Evolutionary conservation across 2,329 filamentous ascomycete species (phyloP).

Genomic region (Aspergillus costaricaensis): DNA sequence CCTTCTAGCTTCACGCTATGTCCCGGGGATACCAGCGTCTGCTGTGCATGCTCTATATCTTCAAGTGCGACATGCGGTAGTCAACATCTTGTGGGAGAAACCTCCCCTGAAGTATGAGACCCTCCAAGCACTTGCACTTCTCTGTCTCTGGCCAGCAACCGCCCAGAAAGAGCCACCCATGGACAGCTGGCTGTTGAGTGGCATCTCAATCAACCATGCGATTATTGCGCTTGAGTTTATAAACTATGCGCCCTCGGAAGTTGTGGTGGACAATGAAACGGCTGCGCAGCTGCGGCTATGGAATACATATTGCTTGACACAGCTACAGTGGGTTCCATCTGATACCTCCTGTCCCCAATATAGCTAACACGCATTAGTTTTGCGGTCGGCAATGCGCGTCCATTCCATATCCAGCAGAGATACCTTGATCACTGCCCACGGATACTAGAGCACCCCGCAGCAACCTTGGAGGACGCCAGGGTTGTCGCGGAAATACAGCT

Average conservation of each 20-base stretch:
- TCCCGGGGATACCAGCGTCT: slow-evolving; percentile 33
- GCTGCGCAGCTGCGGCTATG: slow-evolving; percentile 35
- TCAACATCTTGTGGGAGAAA: slow-evolving; percentile 32
- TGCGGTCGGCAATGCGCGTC: slow-evolving; percentile 35
- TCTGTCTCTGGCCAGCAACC: slow-evolving; percentile 35
- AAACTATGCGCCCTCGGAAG: slow-evolving; percentile 23
- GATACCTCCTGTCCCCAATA: not conserved
- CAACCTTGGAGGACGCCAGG: slow-evolving; percentile 33
- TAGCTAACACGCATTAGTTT: slow-evolving; percentile 24
- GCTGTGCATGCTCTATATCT: slow-evolving; percentile 33
- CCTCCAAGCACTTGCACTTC: slow-evolving; percentile 35
- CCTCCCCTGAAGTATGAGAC: slow-evolving; percentile 33
- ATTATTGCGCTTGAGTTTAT: slow-evolving; percentile 27
- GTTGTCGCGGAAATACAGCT: slow-evolving; percentile 38
- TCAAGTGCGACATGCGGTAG: slow-evolving; percentile 35
- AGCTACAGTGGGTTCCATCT: slow-evolving; percentile 32
- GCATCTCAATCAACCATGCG: slow-evolving; percentile 40
- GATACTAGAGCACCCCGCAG: slow-evolving; percentile 33
- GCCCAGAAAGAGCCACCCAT: slow-evolving; percentile 37
- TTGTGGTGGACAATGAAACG: slow-evolving; percentile 31
- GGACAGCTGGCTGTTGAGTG: slow-evolving; percentile 41
- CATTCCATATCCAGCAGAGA: slow-evolving; percentile 31
- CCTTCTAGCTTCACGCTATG: slow-evolving; percentile 35
- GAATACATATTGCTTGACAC: slow-evolving; percentile 38
- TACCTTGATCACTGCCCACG: slow-evolving; percentile 35